Conservation (phyloP, 352 stramenopile genomes). For the Phytophthora fragariaefolia region DNA sequence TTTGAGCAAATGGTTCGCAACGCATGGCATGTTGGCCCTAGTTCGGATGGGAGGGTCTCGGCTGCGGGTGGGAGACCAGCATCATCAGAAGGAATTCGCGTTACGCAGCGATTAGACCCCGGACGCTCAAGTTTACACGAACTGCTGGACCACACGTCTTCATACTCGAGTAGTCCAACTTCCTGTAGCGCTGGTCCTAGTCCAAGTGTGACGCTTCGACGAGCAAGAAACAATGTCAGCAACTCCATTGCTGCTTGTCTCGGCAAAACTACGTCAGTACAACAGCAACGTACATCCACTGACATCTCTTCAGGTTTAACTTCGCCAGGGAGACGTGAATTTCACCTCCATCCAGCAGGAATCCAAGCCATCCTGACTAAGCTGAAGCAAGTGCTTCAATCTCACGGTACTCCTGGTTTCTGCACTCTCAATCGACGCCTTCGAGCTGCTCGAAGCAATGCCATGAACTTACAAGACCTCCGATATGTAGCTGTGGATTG, state of each 20-base stretch:
- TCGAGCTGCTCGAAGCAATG: slow-evolving; percentile 48
- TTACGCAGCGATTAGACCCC: slow-evolving; percentile 19
- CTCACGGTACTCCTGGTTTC: slow-evolving; percentile 73
- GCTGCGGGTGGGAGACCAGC: background rate
- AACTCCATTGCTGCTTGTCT: slow-evolving; percentile 63
- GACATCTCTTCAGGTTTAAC: slow-evolving; percentile 15
- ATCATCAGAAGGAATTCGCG: slow-evolving; percentile 24
- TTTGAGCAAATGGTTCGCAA: slow-evolving; percentile 94
- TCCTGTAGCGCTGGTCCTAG: slow-evolving; percentile 17
- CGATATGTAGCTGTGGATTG: slow-evolving; percentile 65
- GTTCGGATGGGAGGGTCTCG: slow-evolving; percentile 28
- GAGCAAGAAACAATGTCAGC: slow-evolving; percentile 58
- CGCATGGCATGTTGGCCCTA: slow-evolving; percentile 71
- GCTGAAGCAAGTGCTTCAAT: slow-evolving; percentile 58
- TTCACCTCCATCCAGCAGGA: slow-evolving; percentile 48
- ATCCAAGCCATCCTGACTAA: slow-evolving; percentile 65
- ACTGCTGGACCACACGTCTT: slow-evolving; percentile 60
- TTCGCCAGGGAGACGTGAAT: slow-evolving; percentile 30
- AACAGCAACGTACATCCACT: slow-evolving; percentile 2
- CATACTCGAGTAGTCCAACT: slow-evolving; percentile 7
- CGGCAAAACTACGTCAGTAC: slow-evolving; percentile 17
- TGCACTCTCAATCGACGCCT: slow-evolving; percentile 68
- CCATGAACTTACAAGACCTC: slow-evolving; percentile 81
- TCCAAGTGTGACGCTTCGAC: slow-evolving; percentile 36
- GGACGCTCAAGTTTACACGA: slow-evolving; percentile 56